phyloP scores from a whole-genome alignment of 2,329 filamentous ascomycete genomes.

The Coniella vitis region DNA sequence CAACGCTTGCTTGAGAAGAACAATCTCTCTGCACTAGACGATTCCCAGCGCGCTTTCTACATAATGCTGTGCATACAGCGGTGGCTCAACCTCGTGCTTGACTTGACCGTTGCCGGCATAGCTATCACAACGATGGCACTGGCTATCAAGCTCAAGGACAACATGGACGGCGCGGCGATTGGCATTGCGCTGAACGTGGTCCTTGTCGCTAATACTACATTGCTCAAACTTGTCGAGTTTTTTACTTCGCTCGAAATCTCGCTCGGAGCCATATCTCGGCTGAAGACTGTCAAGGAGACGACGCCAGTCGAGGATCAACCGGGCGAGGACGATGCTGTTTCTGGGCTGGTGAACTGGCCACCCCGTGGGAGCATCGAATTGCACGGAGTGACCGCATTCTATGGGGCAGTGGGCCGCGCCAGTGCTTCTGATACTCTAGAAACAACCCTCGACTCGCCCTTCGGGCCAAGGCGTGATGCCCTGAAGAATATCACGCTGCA shows the following conservation, averaged over 20 bases:
- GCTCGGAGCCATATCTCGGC: conserved; percentile 27
- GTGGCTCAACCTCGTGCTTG: conserved; percentile 46
- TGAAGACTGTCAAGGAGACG: conserved; percentile 24
- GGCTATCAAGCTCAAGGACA: conserved; percentile 19
- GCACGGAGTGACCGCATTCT: conserved; percentile 23
- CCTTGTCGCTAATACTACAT: conserved; percentile 28
- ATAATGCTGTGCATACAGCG: conserved; percentile 43
- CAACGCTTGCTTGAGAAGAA: conserved; percentile 20
- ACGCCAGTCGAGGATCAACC: conserved; percentile 18
- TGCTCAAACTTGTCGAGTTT: conserved; percentile 25
- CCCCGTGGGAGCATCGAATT: conserved; percentile 22
- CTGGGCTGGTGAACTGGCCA: conserved; percentile 22
- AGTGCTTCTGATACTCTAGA: background rate
- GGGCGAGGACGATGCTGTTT: background rate
- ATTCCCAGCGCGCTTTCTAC: conserved; percentile 42
- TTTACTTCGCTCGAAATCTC: conserved; percentile 31
- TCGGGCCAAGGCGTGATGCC: conserved; percentile 5
- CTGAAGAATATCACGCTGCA: conserved; percentile 22
- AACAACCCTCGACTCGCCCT: conserved; percentile 10
- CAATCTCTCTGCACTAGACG: conserved; percentile 29
- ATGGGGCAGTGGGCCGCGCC: conserved; percentile 13
- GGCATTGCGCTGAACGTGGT: conserved; percentile 31
- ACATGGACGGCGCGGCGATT: conserved; percentile 23
- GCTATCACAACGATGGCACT: conserved; percentile 29
- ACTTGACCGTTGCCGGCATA: conserved; percentile 40